Evolutionary conservation across 164 flowering plant genomes (phyloP).

Genomic region (Nelumbo lutea): DNA sequence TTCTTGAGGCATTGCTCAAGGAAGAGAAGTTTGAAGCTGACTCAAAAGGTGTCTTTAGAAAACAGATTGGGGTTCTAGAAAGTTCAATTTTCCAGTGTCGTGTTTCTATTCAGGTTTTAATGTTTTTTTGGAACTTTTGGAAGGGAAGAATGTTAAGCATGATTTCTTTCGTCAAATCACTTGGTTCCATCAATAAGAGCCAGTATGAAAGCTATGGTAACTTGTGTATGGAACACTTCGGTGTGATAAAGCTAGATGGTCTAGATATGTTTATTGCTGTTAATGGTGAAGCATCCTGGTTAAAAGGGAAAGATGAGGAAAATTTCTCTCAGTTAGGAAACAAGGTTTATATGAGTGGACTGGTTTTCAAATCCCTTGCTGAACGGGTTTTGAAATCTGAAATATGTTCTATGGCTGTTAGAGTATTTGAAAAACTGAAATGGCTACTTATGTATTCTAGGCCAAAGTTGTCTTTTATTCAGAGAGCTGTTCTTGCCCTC

Average conservation of each 20-base stretch:
- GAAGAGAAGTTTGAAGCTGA: background rate
- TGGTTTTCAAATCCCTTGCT: no score
- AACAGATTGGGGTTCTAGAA: background rate
- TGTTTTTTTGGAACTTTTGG: slow-evolving; percentile 1
- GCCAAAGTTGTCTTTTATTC: no score
- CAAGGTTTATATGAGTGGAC: no score
- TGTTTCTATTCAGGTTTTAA: slow-evolving; percentile 1
- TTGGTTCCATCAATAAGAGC: background rate
- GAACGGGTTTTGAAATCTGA: no score
- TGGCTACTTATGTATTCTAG: no score
- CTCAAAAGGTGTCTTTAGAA: background rate
- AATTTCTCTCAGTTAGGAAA: no score
- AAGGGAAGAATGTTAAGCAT: background rate
- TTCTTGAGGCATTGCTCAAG: slow-evolving; percentile 4
- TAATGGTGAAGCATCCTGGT: no score
- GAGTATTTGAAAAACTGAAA: no score
- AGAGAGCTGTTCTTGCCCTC: no score
- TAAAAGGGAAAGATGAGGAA: no score
- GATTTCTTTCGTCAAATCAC: background rate
- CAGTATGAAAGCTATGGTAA: background rate
- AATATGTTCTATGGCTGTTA: no score
- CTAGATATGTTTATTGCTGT: background rate
- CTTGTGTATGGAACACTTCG: background rate
- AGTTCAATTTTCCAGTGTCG: background rate
- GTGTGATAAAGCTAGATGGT: background rate